Percentiles rank a stretch among this genome's conserved stretches.
These are phyloP conservation scores for Colletotrichum somersetense DNA, from an alignment of 2,329 filamentous ascomycete genomes.

Conservation along the genomic window DNA sequence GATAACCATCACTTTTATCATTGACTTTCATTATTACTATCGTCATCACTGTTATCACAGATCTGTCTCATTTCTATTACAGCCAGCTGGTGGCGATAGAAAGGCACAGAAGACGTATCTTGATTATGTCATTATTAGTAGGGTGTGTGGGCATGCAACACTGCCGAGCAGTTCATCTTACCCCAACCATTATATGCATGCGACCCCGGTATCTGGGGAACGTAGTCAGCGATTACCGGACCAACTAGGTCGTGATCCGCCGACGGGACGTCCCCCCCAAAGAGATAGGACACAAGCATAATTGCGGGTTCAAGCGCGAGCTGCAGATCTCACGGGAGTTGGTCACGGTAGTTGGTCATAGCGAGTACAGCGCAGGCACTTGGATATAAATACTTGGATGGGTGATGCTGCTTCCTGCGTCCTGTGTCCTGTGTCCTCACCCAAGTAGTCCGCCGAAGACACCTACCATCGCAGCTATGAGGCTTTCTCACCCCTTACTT, in stretches of 20 bases:
- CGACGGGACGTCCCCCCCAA: background rate
- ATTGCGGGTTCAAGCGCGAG: conserved; percentile 11
- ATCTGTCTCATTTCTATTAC: no score
- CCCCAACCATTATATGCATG: no score
- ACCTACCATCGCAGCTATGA: conserved; percentile 6
- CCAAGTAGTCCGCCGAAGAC: background rate
- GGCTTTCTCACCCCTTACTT: background rate
- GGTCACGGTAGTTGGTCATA: conserved; percentile 20
- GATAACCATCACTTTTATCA: no score
- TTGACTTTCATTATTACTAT: no score
- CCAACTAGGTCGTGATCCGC: conserved; percentile 22
- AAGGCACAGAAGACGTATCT: no score
- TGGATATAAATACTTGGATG: background rate
- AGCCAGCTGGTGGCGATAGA: no score
- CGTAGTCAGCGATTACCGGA: background rate
- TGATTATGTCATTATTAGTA: no score
- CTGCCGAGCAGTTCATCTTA: no score
- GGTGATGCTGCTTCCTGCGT: background rate
- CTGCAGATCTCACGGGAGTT: conserved; percentile 13
- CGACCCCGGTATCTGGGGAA: background rate
- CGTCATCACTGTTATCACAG: no score
- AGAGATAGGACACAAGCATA: background rate
- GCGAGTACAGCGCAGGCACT: background rate
- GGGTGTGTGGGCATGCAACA: no score
- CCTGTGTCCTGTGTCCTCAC: background rate